Evolutionary conservation across 495 filamentous ascomycete genomes (phyloP), one percentile per base, ranked within the genome.

Genomic region (Aspergillus homomorphus): DNA sequence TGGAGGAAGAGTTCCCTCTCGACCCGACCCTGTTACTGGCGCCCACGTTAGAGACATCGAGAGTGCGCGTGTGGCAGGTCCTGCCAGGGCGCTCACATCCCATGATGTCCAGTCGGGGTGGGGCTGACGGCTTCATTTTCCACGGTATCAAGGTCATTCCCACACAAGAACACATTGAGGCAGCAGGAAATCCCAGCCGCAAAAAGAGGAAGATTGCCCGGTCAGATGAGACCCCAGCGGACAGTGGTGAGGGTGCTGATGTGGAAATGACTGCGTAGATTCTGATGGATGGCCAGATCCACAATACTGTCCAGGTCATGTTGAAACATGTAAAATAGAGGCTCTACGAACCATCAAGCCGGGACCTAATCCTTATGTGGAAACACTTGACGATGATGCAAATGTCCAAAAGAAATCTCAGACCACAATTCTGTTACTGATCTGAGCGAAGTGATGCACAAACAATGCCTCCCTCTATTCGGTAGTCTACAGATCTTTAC

Each of bases 11-110:
- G 54, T 96, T 96, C 71, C 84, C 87, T 0, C 67, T 96, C 7
- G 89, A 98, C 62, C 94, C 94, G 6, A 88, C 89, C 10, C 71
- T 94, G 22, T 61, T 98, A 16, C 80, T 98, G 12, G 88, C 87
- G 1, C 86, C 91, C 10, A 86, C 82, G 38, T 76, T 98, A 51
- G 91, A 98, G 68, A 91, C 85, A 8, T 85, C 84, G 14, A 80
- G 89, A 14, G 84, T 86, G 18, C 81, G 89, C 51, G 77, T 80
- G 26, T 98, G 89, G 88, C 94, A 98, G 76, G 92, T 96, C 1
- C 73, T 98, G 26, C 95, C 94, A 0, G 91, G 92, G 3, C 78
- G 94, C 49, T 97, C 94, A 54, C 94, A 98, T 74, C 94, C 94
- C 18, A 64, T 92, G 38, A 98, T 98, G 94, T 94, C 89, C 45